Base-by-base conservation (phyloP, 208 protist species). In the Leishmania amazonensis region DNA sequence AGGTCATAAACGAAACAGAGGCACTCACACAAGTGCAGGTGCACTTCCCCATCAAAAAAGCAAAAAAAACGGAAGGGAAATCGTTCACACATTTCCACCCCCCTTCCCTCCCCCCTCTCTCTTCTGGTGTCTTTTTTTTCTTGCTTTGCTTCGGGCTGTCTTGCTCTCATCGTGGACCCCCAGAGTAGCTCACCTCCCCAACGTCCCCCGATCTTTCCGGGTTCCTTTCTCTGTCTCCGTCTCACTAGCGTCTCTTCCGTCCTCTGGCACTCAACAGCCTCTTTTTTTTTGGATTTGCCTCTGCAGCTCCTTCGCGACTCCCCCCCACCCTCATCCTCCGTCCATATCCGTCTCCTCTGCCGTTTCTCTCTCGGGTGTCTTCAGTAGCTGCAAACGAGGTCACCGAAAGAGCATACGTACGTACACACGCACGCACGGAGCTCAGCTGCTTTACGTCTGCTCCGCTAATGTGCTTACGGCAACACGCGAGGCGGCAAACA, bases 181-280 rank as follows among this genome's bases (percentile, higher is more conserved):
- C 51, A 54, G 51, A 5, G 51, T 54, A 19, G 0, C 19, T 35
- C 35, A 1, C 6, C 31, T 8, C 31, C 47, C 31, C 45, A 57
- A 21, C 71, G 0, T 17, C 35, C 28, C 51, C n/a, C 53, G 35
- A 35, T 62, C 51, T 57, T 76, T 76, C 53, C 51, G 17, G 24
- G 38, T 28, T n/a, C 24, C 42, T 78, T 49, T 78, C 15, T 78
- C 31, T 78, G 2, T 62, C 42, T 4, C 42, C 28, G 11, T 60
- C 76, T 42, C 75, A 40, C 75, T 76, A 67, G 75, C 38, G 51
- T 72, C 54, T 42, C 40, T 74, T 24, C 49, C 24, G 8, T 28
- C 47, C 28, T 60, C 21, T 78, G 3, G 5, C 19, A 9, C 24
- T 40, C 28, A 40, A 40, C 8, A 31, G 21, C 53, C 7, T 76